Evolutionary conservation across 139 green algal species (phyloP), one percentile per base, ranked within the genome.

Genomic region (Chlorella sp.): DNA sequence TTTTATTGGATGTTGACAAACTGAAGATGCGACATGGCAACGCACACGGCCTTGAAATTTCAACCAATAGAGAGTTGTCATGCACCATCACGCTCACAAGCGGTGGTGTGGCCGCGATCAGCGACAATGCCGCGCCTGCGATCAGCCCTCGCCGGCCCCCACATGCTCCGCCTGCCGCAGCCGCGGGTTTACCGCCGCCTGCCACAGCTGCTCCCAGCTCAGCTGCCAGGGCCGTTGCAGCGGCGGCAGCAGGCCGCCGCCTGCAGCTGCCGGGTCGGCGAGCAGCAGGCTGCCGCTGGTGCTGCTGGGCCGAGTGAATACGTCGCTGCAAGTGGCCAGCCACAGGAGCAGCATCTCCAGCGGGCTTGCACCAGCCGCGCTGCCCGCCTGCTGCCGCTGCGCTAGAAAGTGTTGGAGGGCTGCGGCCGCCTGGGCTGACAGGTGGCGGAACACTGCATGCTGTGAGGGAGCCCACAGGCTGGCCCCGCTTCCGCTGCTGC

Each of bases 291-390:
- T 83, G 13, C 88, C 89, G 4, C 76, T 92, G 40, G 79, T 64
- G 73, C 48, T 67, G 76, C 88, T 91, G 7, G 80, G 86, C 16
- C 87, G 83, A 8, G 73, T 87, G 82, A 95, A 94, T 41, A 95
- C 40, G 76, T 95, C 90, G 8, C 86, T 73, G 73, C 89, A 92
- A 40, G 65, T 86, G 30, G 85, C 68, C 76, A 94, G 82, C 92
- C 92, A 95, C 46, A 94, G 86, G 76, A 95, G 85, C 60, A 94
- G 56, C 41, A 91, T 84, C 84, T 95, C 90, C 48, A 95, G 84
- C 0, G 87, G 83, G 3, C 58, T 80, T 6, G 69, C 68, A 16
- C 70, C 65, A 8, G 40, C 88, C 81, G 14, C 73, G 74, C 67
- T 70, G 68, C n/a, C 76, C 78, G 28, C 77, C 60, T 62, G 81